Conservation (phyloP, 257 asterid species). For the Salvia hispanica region DNA sequence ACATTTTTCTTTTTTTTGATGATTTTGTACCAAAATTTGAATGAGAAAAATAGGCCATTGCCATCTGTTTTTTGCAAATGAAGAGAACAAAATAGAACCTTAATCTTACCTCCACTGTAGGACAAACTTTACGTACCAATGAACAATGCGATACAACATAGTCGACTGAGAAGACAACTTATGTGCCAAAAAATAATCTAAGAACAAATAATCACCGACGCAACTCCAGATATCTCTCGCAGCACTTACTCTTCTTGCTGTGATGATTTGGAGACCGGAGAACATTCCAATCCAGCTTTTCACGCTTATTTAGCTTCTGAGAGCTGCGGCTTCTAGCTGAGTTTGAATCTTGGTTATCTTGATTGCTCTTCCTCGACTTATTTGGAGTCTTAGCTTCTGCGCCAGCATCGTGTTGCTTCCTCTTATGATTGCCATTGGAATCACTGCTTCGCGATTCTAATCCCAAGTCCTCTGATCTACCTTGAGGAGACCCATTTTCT, state of each 20-base stretch:
- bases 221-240: slow-evolving; percentile 20
- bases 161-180: slow-evolving; percentile 19
- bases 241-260: slow-evolving; percentile 44
- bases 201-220: too few relatives aligned
- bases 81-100: neutral
- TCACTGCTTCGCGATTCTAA: slow-evolving; percentile 36
- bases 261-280: slow-evolving; percentile 76
- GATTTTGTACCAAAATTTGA: neutral
- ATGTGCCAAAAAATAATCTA: slow-evolving; percentile 12
- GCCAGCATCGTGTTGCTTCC: slow-evolving; percentile 65
- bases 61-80: neutral
- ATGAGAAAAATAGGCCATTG: neutral
- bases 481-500: slow-evolving; percentile 47
- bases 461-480: slow-evolving; percentile 38
- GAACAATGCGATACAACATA: slow-evolving; percentile 22
- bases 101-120: slow-evolving; percentile 7
- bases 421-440: slow-evolving; percentile 51
- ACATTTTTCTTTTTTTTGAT: too few relatives aligned
- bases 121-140: slow-evolving; percentile 16
- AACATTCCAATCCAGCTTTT: slow-evolving; percentile 76
- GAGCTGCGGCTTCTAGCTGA: slow-evolving; percentile 42
- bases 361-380: slow-evolving; percentile 42
- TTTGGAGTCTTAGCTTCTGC: too few relatives aligned
- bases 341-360: slow-evolving; percentile 42
- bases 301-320: slow-evolving; percentile 57